phyloP scores from a whole-genome alignment of 2,329 filamentous ascomycete genomes.

The Scleromitrula shiraiana region DNA sequence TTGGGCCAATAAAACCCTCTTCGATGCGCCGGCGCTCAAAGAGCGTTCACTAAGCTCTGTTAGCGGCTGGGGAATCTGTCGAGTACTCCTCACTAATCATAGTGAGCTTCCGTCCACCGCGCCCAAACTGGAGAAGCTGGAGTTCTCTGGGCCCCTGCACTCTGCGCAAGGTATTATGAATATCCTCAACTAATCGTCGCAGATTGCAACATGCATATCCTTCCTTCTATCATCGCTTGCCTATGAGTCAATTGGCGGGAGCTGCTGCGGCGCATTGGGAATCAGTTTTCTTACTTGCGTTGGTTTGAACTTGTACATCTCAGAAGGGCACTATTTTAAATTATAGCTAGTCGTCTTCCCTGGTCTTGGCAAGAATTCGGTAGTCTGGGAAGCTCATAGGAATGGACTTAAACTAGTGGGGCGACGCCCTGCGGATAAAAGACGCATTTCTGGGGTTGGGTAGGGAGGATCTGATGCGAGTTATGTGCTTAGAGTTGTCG shows the following conservation, averaged over 20 bases:
- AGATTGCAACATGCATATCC: constrained; percentile 30
- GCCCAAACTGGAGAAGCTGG: constrained; percentile 1
- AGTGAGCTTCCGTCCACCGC: too few species aligned
- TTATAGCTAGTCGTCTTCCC: constrained; percentile 4
- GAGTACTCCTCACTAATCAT: too few species aligned
- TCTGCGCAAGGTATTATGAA: constrained; percentile 56
- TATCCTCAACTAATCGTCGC: constrained; percentile 76
- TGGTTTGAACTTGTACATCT: constrained; percentile 9
- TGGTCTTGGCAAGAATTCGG: constrained; percentile 7
- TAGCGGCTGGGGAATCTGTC: too few species aligned
- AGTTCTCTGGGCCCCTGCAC: not conserved
- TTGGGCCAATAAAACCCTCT: constrained; percentile 9
- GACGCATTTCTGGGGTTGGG: constrained; percentile 6
- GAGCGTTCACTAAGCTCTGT: constrained; percentile 11
- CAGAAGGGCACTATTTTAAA: constrained; percentile 1
- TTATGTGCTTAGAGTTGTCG: constrained; percentile 8
- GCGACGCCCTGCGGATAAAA: constrained; percentile 5
- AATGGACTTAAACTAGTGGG: constrained; percentile 6
- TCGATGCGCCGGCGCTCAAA: constrained; percentile 10
- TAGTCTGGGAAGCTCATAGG: constrained; percentile 7
- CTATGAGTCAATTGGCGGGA: constrained; percentile 9
- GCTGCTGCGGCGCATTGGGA: constrained; percentile 6
- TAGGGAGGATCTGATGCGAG: constrained; percentile 7
- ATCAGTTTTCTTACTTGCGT: constrained; percentile 7
- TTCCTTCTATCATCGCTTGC: constrained; percentile 1